Conservation (phyloP, 768 basidiomycete genomes). For the Rhizopogon rudus region DNA sequence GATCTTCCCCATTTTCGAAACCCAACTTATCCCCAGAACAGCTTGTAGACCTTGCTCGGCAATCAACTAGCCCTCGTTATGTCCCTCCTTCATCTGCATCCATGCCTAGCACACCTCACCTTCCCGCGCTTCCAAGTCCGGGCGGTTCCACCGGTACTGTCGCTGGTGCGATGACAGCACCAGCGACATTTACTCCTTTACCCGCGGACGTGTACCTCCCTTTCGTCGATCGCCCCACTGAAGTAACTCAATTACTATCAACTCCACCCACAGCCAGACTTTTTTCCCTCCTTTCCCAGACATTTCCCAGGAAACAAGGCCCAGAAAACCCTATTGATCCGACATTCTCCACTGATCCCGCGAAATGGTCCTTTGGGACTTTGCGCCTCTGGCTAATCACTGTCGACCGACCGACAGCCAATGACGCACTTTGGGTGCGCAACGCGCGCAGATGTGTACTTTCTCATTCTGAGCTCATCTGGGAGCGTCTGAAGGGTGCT, state of each 20-base stretch:
- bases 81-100: conserved; percentile 15
- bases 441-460: conserved; percentile 73
- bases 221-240: conserved; percentile 77
- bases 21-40: conserved; percentile 67
- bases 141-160: not conserved
- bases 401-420: conserved; percentile 54
- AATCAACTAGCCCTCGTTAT: conserved; percentile 43
- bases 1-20: conserved; percentile 33
- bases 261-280: conserved; percentile 63
- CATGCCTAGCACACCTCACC: conserved; percentile 10
- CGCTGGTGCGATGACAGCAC: conserved; percentile 20
- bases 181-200: conserved; percentile 68
- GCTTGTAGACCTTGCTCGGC: conserved; percentile 66
- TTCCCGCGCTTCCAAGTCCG: conserved; percentile 9
- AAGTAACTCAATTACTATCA: conserved; percentile 66
- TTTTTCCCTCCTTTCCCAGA: conserved; percentile 69
- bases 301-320: conserved; percentile 39
- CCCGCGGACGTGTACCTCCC: conserved; percentile 79
- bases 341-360: conserved; percentile 46
- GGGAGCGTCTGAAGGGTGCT: conserved; percentile 87
- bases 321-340: conserved; percentile 26
- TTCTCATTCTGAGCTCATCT: conserved; percentile 77
- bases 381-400: conserved; percentile 65
- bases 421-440: conserved; percentile 71
- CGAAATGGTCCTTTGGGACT: conserved; percentile 67